Evolutionary conservation across 1,284 basidiomycete species (phyloP).

Genomic region (Heterobasidion parviporum): DNA sequence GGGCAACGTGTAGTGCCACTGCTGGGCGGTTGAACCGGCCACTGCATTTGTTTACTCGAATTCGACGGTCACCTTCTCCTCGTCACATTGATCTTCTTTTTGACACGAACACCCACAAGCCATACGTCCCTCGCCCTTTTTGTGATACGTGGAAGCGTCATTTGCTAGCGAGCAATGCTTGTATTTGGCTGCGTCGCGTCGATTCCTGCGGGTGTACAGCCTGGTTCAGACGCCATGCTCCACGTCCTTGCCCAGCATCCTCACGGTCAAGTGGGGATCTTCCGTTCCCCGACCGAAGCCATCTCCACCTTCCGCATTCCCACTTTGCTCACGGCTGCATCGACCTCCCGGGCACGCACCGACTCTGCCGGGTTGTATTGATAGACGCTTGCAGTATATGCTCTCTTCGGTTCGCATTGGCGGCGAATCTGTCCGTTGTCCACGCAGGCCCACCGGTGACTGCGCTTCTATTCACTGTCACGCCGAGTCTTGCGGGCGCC

Average conservation of each 20-base stretch:
- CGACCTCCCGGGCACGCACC: too few relatives aligned
- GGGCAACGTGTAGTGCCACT: constrained; percentile 8
- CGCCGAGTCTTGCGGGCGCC: background rate
- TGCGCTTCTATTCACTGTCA: background rate
- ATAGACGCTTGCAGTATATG: background rate
- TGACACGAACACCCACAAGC: background rate
- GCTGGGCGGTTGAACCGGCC: background rate
- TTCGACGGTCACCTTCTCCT: background rate
- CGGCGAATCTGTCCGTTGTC: background rate
- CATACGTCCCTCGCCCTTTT: too few relatives aligned
- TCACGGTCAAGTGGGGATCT: too few relatives aligned
- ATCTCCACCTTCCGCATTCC: too few relatives aligned
- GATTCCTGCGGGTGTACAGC: too few relatives aligned
- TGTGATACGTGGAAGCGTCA: too few relatives aligned
- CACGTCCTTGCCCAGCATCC: too few relatives aligned
- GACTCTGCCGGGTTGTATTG: background rate
- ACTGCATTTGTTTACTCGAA: background rate
- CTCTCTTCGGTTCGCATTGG: background rate
- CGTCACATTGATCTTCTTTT: background rate
- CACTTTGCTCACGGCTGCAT: too few relatives aligned
- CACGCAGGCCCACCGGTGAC: background rate
- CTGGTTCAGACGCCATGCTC: too few relatives aligned
- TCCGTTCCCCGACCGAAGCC: too few relatives aligned
- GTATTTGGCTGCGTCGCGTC: too few relatives aligned
- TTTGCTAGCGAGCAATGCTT: too few relatives aligned